These are phyloP conservation scores for Nematocida sp. DNA, from an alignment of 371 early-diverging fungal genomes.

Conservation along the genomic window DNA sequence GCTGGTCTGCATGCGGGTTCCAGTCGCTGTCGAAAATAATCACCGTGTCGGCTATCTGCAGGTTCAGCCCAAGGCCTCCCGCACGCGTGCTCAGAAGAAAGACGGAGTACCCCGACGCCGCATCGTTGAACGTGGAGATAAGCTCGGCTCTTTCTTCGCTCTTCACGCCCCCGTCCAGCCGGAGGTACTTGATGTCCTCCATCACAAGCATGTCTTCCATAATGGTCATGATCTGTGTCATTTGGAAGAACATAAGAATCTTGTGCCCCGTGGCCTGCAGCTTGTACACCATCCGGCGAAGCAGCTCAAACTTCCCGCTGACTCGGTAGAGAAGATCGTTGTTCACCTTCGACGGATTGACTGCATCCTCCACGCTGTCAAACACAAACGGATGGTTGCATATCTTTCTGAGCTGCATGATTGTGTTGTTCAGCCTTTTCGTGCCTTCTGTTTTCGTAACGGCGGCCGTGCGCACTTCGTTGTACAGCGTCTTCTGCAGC, in stretches of 20 bases:
- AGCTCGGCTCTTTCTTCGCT: slow-evolving; percentile 68
- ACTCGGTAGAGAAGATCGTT: slow-evolving; percentile 66
- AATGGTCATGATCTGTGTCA: slow-evolving; percentile 86
- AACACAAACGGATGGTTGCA: slow-evolving; percentile 81
- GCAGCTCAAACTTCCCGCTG: slow-evolving; percentile 74
- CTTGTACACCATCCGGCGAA: slow-evolving; percentile 72
- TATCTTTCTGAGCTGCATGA: slow-evolving; percentile 84
- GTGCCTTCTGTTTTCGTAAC: slow-evolving; percentile 73
- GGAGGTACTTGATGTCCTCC: slow-evolving; percentile 68
- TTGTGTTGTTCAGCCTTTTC: slow-evolving; percentile 75
- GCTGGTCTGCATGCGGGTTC: slow-evolving; percentile 78
- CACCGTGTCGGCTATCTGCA: slow-evolving; percentile 82
- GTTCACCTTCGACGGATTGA: slow-evolving; percentile 8
- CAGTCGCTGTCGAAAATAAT: slow-evolving; percentile 81
- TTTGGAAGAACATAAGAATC: slow-evolving; percentile 85
- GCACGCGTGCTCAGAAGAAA: slow-evolving; percentile 77
- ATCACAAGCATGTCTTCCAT: slow-evolving; percentile 71
- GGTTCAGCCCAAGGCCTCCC: slow-evolving; percentile 86
- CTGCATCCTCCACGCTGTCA: slow-evolving; percentile 26
- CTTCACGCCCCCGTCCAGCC: slow-evolving; percentile 89
- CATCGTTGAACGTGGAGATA: slow-evolving; percentile 26
- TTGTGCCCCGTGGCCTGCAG: slow-evolving; percentile 77
- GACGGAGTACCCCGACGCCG: slow-evolving; percentile 56
- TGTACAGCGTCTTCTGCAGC: slow-evolving; percentile 72
- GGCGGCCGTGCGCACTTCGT: slow-evolving; percentile 70